Base-by-base conservation (phyloP, 2,329 filamentous ascomycete species). In the Thelonectria rubi region DNA sequence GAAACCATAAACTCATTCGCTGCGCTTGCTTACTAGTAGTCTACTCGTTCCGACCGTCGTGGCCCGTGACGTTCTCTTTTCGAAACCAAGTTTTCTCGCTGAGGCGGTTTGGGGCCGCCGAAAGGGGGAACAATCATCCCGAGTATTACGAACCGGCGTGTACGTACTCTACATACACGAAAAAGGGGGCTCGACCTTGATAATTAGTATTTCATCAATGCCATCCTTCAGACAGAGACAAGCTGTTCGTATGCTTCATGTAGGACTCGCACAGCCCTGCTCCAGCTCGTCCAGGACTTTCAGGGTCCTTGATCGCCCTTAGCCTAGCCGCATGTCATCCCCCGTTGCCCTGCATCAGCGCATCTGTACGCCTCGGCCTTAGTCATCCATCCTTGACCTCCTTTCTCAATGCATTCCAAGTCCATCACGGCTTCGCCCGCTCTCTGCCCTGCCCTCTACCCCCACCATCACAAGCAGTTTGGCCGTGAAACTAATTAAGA, bases 401-500 rank as follows among this genome's bases (percentile, higher is more conserved):
- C n/a, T n/a, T n/a, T n/a, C 7, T 24, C 21, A 24, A 24, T 24
- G 21, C 21, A 24, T 24, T 24, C 4, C 21, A 24, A 24, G 4
- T 24, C 21, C 21, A 24, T 24, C 21, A 24, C 7, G 4, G 21
- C 7, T 24, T 7, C n/a, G n/a, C n/a, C n/a, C n/a, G n/a, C n/a
- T n/a, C 4, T 24, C 7, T 24, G 24, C 24, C 7, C 7, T 7
- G 7, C 7, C 24, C 4, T 24, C 4, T 8, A 30, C 26, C 7
- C 26, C 8, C 4, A 15, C 11, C 10, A 47, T 57, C 40, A 60
- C 51, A 45, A 57, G 21, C 40, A 53, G 8, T 34, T 40, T 21
- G 51, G 21, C n/a, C 15, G 34, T 15, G 15, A 50, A 58, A 55
- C 39, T 34, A n/a, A 8, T 48, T 64, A 63, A 60, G 62, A 72